Evolutionary conservation across 2,329 filamentous ascomycete genomes (phyloP), one percentile per base, ranked within the genome.

Genomic region (Colletotrichum siamense): DNA sequence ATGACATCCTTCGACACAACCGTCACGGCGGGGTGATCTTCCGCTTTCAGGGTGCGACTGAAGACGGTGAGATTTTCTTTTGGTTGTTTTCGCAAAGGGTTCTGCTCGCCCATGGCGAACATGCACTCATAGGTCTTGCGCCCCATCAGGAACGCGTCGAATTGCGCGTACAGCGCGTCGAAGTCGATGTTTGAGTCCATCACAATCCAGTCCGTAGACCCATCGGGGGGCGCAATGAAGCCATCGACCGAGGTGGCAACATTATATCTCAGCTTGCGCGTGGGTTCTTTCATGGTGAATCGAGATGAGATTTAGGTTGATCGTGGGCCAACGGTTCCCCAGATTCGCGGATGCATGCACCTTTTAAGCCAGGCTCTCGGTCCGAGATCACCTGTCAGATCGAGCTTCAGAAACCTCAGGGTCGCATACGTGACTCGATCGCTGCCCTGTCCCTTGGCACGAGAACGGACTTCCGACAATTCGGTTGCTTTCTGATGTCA

Each of bases 61-160:
- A 82, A 73, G 13, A 86, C 83, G 9, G 84, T 61, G n/a, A 85
- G 75, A 6, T 64, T 80, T 8, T 80, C 72, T 36, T 77, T 80
- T 0, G 79, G 30, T 4, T 59, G 62, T 8, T 67, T 62, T 0
- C 72, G 78, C 1, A 86, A 72, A 1, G 79, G 82, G 22, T 82
- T 81, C 8, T 66, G 66, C 39, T 59, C 76, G 55, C 71, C 73
- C 72, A 55, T 57, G 30, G 32, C 13, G 15, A 65, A 52, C 73
- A 85, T 81, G 10, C 78, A 78, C 22, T 85, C 77, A 71, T 84
- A 85, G 0, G 84, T 84, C 71, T 81, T 83, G 24, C 84, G 83
- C 4, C 77, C 84, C 83, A 86, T 85, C 77, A 85, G 36, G 44
- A 84, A 84, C 8, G 67, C 75, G 49, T 80, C 80, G 66, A 85